Evolutionary conservation across 345 rosid species (phyloP).

Genomic region (Hibiscus mutabilis): DNA sequence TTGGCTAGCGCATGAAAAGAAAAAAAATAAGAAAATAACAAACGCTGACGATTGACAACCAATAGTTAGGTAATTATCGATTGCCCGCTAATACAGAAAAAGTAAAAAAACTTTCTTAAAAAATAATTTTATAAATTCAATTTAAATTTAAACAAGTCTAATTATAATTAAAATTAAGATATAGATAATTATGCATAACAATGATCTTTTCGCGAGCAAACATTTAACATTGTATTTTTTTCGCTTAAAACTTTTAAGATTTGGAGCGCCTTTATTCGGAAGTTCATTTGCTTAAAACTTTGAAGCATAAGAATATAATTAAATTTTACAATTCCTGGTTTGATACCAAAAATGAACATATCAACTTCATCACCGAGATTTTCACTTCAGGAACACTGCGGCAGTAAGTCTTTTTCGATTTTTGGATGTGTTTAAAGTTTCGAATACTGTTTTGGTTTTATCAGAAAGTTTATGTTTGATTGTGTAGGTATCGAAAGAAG

Average conservation of each 20-base stretch:
- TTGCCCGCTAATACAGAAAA: too few relatives aligned
- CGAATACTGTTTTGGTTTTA: background rate
- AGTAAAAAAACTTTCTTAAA: too few relatives aligned
- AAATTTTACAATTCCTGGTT: conserved; percentile 84
- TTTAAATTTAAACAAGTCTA: too few relatives aligned
- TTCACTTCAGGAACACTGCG: conserved; percentile 92
- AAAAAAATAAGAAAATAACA: too few relatives aligned
- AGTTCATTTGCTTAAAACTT: conserved; percentile 81
- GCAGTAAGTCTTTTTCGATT: conserved; percentile 44
- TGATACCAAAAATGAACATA: conserved; percentile 62
- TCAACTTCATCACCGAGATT: conserved; percentile 90
- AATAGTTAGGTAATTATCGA: too few relatives aligned
- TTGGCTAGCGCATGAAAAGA: too few relatives aligned
- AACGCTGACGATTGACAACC: too few relatives aligned
- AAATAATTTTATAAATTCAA: too few relatives aligned
- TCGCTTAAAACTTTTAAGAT: conserved; percentile 33
- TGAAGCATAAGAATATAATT: conserved; percentile 88
- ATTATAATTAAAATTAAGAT: too few relatives aligned
- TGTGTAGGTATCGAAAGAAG: conserved; percentile 72
- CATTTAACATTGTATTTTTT: too few relatives aligned
- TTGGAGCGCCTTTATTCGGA: conserved; percentile 83
- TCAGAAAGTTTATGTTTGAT: conserved; percentile 7
- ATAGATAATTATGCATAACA: too few relatives aligned
- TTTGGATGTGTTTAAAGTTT: background rate
- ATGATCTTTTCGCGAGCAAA: too few relatives aligned